phyloP scores from a whole-genome alignment of 2,329 filamentous ascomycete species.

The Colletotrichum lini region DNA sequence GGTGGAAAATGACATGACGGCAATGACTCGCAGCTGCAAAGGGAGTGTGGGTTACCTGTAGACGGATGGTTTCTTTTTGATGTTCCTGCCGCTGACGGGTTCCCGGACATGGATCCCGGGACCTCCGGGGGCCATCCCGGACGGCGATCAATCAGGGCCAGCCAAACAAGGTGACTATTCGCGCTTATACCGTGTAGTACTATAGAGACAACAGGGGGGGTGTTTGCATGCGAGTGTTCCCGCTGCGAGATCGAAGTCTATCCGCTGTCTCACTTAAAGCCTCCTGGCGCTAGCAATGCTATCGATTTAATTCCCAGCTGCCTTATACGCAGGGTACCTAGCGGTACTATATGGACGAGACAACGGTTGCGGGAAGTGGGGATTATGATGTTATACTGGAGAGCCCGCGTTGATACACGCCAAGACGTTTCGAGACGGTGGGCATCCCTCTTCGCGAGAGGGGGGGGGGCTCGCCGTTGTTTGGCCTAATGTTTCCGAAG shows the following conservation, averaged over 20 bases:
- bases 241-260: slow-evolving; percentile 13
- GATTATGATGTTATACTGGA: too few relatives aligned
- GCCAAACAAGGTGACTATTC: neutral
- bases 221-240: neutral
- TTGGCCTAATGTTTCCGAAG: slow-evolving; percentile 5
- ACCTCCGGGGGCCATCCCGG: neutral
- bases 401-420: neutral
- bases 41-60: too few relatives aligned
- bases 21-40: slow-evolving; percentile 3
- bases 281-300: neutral
- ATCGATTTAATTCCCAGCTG: too few relatives aligned
- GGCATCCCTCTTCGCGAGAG: neutral
- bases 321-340: neutral
- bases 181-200: neutral
- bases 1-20: neutral
- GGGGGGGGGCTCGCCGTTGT: neutral
- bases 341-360: neutral
- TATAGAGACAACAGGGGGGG: neutral
- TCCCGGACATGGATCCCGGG: neutral
- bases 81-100: neutral
- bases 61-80: too few relatives aligned
- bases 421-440: slow-evolving; percentile 1
- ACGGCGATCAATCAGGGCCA: slow-evolving; percentile 1
- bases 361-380: neutral
- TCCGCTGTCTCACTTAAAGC: neutral